Evolutionary conservation across 768 basidiomycete genomes (phyloP), one percentile per base, ranked within the genome.

Genomic region (Collybiopsis confluens): DNA sequence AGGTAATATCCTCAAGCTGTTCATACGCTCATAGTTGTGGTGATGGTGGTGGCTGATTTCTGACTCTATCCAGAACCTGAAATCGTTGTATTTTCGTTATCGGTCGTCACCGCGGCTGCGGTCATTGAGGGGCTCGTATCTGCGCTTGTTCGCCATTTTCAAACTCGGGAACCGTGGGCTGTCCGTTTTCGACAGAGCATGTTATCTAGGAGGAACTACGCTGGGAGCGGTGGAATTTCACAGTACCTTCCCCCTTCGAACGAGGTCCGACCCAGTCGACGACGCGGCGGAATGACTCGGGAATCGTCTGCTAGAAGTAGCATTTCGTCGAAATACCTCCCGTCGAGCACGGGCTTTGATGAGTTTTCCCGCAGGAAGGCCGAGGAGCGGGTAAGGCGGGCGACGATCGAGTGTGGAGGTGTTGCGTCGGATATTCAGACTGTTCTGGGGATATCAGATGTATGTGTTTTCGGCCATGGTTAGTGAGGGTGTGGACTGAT

Each of bases 21-120:
- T n/a, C n/a, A n/a, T n/a, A n/a, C n/a, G n/a, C n/a, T n/a, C n/a
- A n/a, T n/a, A n/a, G n/a, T n/a, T n/a, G n/a, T n/a, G n/a, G n/a
- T n/a, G n/a, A n/a, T 45, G 45, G 20, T 8, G 20, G 9, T 45
- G 45, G 26, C 45, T 6, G 21, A 38, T 6, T 45, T 18, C 20
- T 38, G 30, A 35, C 13, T 2, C 8, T 33, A 15, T 23, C 16
- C 45, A 85, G 85, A 80, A 56, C 73, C 77, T 3, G 80, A 82
- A 48, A 67, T 82, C 42, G 63, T 82, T 50, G 73, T 68, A 44
- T 82, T 77, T 59, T 75, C 79, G 2, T 57, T 83, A 11, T 80
- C 79, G 13, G 60, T 80, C 13, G 73, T 87, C 11, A 82, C 85
- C 0, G 74, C 72, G 0, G 74, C 76, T 8, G 79, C 80, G 2